Evolutionary conservation across 768 basidiomycete species (phyloP).

Genomic region (Lactarius evosmus): DNA sequence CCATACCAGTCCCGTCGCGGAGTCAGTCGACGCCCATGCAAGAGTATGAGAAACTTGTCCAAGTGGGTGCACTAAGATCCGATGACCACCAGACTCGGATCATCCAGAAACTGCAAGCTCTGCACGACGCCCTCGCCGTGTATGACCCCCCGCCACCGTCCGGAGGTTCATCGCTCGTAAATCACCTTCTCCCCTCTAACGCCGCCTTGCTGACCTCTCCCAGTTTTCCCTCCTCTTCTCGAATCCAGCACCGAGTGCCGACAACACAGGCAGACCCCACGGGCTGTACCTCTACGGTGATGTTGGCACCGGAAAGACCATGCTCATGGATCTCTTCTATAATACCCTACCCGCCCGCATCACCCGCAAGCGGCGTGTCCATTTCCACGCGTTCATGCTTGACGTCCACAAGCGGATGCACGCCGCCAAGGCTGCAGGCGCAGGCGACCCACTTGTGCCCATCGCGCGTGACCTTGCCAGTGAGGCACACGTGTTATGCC

Average conservation of each 20-base stretch:
- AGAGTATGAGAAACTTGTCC: conserved; percentile 49
- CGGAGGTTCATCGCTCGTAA: conserved; percentile 35
- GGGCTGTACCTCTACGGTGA: conserved; percentile 95
- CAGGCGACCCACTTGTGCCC: conserved; percentile 80
- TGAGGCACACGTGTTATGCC: conserved; percentile 85
- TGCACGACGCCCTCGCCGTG: conserved; percentile 65
- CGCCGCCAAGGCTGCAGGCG: conserved; percentile 64
- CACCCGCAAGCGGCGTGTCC: conserved; percentile 79
- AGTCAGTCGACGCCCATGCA: conserved; percentile 33
- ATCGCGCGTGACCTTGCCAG: conserved; percentile 86
- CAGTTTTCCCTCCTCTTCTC: conserved; percentile 25
- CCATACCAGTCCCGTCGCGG: background rate
- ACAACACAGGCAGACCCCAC: conserved; percentile 40
- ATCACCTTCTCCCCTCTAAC: conserved; percentile 19
- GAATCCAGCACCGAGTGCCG: conserved; percentile 19
- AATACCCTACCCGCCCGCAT: conserved; percentile 68
- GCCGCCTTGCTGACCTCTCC: background rate
- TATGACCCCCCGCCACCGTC: conserved; percentile 62
- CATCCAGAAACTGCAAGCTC: conserved; percentile 72
- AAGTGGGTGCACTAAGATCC: conserved; percentile 53
- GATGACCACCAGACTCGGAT: conserved; percentile 86
- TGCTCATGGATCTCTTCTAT: conserved; percentile 99
- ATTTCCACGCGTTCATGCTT: conserved; percentile 99
- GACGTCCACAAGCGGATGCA: conserved; percentile 95
- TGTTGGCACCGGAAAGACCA: conserved; percentile 96